Base-by-base conservation (phyloP, 176 grass and related monocot species). In the barley (Hordeum vulgare) region DNA sequence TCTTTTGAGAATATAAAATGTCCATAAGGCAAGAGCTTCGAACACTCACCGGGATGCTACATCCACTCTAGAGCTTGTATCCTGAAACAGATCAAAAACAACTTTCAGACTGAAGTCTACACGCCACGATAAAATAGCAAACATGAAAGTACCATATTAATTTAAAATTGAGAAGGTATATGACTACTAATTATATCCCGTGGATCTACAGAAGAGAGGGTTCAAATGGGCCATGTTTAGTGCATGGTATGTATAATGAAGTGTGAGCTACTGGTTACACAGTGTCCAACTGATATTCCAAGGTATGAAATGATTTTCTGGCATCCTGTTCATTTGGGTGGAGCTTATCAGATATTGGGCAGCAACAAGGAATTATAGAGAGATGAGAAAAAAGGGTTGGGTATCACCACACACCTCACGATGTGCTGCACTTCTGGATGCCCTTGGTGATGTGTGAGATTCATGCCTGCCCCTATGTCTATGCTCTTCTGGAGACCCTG, bases 371-470 rank as follows among this genome's bases (percentile, higher is more conserved):
- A 28, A 73, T 49, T 47, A 73, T 8, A 47, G 15, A 28, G 18
- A 36, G 80, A 14, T 36, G 65, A 40, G 40, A 69, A 49, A 49
- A 31, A 78, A 54, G 79, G 44, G 20, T 72, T 23, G 45, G 61
- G 64, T 91, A 80, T 93, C 88, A 91, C 79, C 84, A 86, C 86
- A 86, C 37, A 95, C 96, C 90, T 98, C 93, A 35, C 63, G 64
- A 80, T 23, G 83, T 76, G 75, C 76, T 57, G 56, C 77, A 71
- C 44, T 84, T 89, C 81, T 88, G 35, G 86, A 83, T 60, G 57
- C 54, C 79, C 86, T 82, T 53, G 68, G 58, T 77, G 92, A 90
- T n/a, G 88, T 61, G 33, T 60, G 75, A 49, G 90, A 93, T 75
- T 54, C 59, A 72, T 86, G 79, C 13, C 86, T 77, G 24, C 33